Base-by-base conservation (phyloP, 495 filamentous ascomycete genomes). In the Penicillium verhagenii region DNA sequence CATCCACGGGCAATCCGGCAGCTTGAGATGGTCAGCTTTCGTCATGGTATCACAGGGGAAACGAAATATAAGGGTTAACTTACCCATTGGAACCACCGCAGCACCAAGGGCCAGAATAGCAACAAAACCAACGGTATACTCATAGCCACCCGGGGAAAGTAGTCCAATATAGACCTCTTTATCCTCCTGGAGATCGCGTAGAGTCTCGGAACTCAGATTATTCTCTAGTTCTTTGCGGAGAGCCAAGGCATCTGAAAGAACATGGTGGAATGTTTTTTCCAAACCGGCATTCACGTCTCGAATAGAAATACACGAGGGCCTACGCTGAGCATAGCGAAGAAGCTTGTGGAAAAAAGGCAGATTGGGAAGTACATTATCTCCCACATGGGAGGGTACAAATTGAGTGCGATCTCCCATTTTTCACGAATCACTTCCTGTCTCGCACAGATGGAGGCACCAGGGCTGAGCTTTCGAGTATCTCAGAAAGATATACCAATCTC, bases 121-220 rank as follows among this genome's bases (percentile, higher is more conserved):
- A 13, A 78, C 61, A 47, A 78, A 71, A 1, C 69, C 75, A 8
- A 79, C 74, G 1, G 74, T 67, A 29, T 74, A 80, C 48, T 79
- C 77, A 56, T 79, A 80, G 0, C 76, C 73, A 1, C 77, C 77
- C 0, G 75, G 66, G 4, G 73, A 76, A 16, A 80, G 56, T 4
- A 80, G 50, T 2, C 70, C 74, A 52, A 80, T 69, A 52, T 72
- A 79, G 8, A 80, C 71, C 52, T 78, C 77, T 11, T 72, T 63
- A 21, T 71, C 57, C 6, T 58, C 56, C 3, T 61, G 54, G 1
- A 80, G 55, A 10, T 68, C 58, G 0, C 42, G 49, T 20, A 56
- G 56, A 26, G 50, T 54, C 33, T 57, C 28, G 26, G 31, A 6
- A 18, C 47, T 50, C 8, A 70, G 48, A 5, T 2, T 50, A 6